Conservation (phyloP, 2,329 filamentous ascomycete species). For the Phyllosticta citribraziliensis region DNA sequence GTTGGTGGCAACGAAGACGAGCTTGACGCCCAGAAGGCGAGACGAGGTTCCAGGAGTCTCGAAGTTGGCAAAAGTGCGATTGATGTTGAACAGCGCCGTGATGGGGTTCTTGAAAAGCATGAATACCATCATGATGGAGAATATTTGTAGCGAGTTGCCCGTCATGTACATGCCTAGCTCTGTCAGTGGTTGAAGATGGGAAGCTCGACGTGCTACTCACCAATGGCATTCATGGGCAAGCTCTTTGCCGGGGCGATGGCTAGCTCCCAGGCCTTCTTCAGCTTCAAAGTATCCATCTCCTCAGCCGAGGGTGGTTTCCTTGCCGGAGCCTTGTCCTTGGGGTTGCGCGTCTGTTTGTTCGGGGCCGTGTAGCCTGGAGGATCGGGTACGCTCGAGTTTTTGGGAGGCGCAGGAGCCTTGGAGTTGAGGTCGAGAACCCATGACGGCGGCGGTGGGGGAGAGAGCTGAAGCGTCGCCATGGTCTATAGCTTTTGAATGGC, state of each 20-base stretch:
- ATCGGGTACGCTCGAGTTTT: constrained; percentile 59
- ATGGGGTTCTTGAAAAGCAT: constrained; percentile 98
- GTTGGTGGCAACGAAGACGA: constrained; percentile 82
- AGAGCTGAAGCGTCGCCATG: constrained; percentile 13
- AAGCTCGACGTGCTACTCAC: constrained; percentile 31
- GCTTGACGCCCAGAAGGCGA: constrained; percentile 73
- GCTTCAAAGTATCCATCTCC: constrained; percentile 89
- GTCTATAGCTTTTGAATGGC: background rate
- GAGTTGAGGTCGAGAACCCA: constrained; percentile 78
- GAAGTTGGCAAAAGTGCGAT: constrained; percentile 82
- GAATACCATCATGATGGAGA: constrained; percentile 99
- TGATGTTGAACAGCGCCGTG: constrained; percentile 70
- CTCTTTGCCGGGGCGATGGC: constrained; percentile 88
- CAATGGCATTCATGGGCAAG: constrained; percentile 95
- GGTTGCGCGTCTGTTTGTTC: constrained; percentile 1
- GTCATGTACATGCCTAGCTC: constrained; percentile 87
- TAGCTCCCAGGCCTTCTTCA: constrained; percentile 98
- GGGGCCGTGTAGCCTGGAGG: constrained; percentile 68
- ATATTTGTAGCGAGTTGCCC: constrained; percentile 94
- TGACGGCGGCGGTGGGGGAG: constrained; percentile 47
- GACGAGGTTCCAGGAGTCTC: constrained; percentile 68
- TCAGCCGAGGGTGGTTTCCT: constrained; percentile 63
- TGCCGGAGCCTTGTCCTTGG: constrained; percentile 30
- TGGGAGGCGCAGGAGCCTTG: constrained; percentile 56
- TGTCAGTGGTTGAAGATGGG: background rate